Evolutionary conservation across 2,329 filamentous ascomycete species (phyloP), one percentile per base, ranked within the genome.

Genomic region (Fusarium graminum): DNA sequence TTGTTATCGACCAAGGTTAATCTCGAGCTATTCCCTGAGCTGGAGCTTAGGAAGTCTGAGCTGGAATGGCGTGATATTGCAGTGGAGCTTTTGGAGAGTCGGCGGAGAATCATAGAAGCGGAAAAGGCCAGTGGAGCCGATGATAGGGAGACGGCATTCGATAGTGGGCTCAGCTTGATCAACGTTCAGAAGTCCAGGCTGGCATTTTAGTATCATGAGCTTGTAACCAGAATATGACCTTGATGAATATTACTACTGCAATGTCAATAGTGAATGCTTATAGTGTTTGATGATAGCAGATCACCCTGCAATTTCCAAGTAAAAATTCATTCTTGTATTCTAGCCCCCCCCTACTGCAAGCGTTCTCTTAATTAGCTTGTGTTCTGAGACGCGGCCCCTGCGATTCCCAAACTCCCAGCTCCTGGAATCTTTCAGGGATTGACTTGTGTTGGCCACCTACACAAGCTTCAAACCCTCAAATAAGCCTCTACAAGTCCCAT

Each of bases 1-100:
- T 11, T 61, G 5, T 10, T 2, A 19, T 2, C 26, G 0, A 26
- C 32, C 6, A 43, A 62, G 14, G 17, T 61, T 1, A 26, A 61
- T 6, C 10, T 55, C 1, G 4, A 6, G 1, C 2, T 62, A 0
- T 14, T 30, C 0, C 36, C 47, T 1, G 13, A 39, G 6, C 6
- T 61, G 19, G 13, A 43, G 17, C 14, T 11, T 1, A 25, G 55
- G 2, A 47, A 22, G 14, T 1, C 5, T 2, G 58, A 55, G 11
- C 1, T 61, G 0, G 19, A 55, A 17, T 61, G 58, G 58, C 10
- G 26, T 1, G 58, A 62, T 6, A 12, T 61, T 14, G 56, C 58
- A 6, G 9, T 16, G 1, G 30, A 62, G 3, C 30, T 61, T 6
- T 8, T 62, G 14, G 43, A 28, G 14, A 61, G 58, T 2, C 41